These are phyloP conservation scores for Diaporthe citrichinensis DNA, from an alignment of 2,329 filamentous ascomycete genomes.

Conservation along the genomic window DNA sequence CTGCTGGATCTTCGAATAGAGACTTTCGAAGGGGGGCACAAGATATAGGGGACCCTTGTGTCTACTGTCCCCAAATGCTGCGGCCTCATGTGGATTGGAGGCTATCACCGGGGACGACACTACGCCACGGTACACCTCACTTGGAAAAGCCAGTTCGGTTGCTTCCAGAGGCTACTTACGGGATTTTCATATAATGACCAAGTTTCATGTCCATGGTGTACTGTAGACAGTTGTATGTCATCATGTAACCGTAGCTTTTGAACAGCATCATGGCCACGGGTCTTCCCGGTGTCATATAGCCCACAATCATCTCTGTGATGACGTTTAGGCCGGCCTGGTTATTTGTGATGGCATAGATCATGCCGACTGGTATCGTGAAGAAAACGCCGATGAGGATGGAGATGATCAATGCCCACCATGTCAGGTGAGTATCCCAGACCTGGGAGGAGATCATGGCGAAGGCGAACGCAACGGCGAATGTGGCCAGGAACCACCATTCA, in stretches of 20 bases:
- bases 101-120: background rate
- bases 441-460: conserved; percentile 35
- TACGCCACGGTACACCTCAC: no score
- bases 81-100: background rate
- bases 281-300: conserved; percentile 65
- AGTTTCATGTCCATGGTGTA: conserved; percentile 59
- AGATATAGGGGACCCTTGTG: background rate
- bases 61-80: background rate
- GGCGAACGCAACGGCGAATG: conserved; percentile 32
- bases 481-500: conserved; percentile 39
- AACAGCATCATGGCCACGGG: conserved; percentile 68
- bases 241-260: conserved; percentile 65
- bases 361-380: conserved; percentile 51
- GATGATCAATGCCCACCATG: conserved; percentile 43
- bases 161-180: conserved; percentile 36
- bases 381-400: conserved; percentile 47
- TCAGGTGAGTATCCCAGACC: conserved; percentile 36
- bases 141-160: no score
- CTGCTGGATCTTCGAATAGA: background rate
- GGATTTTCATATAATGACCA: conserved; percentile 59
- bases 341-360: conserved; percentile 51
- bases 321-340: conserved; percentile 61
- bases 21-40: background rate
- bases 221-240: conserved; percentile 57
- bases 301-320: conserved; percentile 64